Base-by-base conservation (phyloP, 495 filamentous ascomycete species). In the Umbilicaria muhlenbergii region DNA sequence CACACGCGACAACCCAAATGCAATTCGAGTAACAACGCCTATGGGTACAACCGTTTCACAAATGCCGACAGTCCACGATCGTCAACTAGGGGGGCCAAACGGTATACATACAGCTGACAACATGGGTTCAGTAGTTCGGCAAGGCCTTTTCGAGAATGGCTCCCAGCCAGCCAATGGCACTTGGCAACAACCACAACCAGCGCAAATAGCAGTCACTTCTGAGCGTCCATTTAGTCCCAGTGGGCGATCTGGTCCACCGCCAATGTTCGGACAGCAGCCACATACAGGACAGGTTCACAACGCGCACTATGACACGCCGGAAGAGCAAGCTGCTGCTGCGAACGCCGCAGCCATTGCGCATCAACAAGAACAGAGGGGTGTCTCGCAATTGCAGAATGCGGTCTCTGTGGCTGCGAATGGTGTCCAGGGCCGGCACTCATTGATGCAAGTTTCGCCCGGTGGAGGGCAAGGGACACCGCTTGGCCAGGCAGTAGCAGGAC, bases 1-100 rank as follows among this genome's bases (percentile, higher is more conserved):
- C 10, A 78, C 84, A 5, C 78, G 81, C 34, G 85, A 89, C 44
- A 87, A 95, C 52, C 88, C 88, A 8, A 89, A 95, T 56, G 81
- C 83, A 3, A 99, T 99, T 51, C 77, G 92, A 33, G 92, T 99
- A 36, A 99, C 92, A 0, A 99, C 92, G 0, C 92, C 92, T 0
- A 92, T 87, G 58, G 92, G 91, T 7, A 81, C 80, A 12, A 83
- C 50, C 24, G 47, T 52, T 13, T 52, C 50, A 8, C 53, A 56
- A 39, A 56, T 56, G 53, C 53, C 53, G 24, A 38, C 50, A 11
- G 44, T 43, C 13, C 51, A 47, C 32, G 53, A 48, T 32, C 44
- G 53, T 11, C 33, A 46, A 32, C 41, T 41, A 15, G 40, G 43
- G 18, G 40, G 16, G 11, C 11, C 47, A 17, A 53, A 51, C 33